Base-by-base conservation (phyloP, 768 basidiomycete genomes). In the Boletus insuetus region DNA sequence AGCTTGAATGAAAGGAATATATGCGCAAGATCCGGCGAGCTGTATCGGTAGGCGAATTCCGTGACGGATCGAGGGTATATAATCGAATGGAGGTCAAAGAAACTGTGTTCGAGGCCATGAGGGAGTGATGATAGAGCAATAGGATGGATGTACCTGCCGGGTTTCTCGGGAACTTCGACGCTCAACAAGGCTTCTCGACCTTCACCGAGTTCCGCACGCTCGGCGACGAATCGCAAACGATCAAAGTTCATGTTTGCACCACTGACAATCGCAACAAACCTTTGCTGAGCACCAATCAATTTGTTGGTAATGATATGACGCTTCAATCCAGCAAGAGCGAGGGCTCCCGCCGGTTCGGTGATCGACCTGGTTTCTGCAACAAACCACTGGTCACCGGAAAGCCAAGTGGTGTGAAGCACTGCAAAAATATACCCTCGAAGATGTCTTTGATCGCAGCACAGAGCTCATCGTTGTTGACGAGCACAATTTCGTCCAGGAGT, bases 161-260 rank as follows among this genome's bases (percentile, higher is more conserved):
- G 91, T 55, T 74, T 78, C 70, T 99, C 97, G 22, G 97, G 94
- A 50, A 98, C 89, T 64, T 91, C 89, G n/a, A 98, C 91, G 64
- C 90, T 91, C 61, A 98, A 79, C 44, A 98, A 79, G 0, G 90
- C 97, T 73, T 99, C 97, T 49, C 89, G 82, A 12, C 96, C 89
- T 72, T 99, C 97, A 58, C 97, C 97, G 19, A 98, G 79, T 71
- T 98, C 94, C 4, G 97, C 97, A 53, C 97, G 94, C 70, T 99
- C 97, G 19, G 97, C 91, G n/a, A 99, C 95, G 68, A 98, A 99
- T 11, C 97, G 84, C 44, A 99, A 73, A 41, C 96, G 84, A 66
- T 94, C 91, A 72, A 99, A 99, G 75, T 99, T 98, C 92, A 99
- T 97, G 74, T 99, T 98, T 17, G 96, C 97, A 20, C 97, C 97